Evolutionary conservation across 495 filamentous ascomycete species (phyloP).

Genomic region (Hypoxylon trugodes): DNA sequence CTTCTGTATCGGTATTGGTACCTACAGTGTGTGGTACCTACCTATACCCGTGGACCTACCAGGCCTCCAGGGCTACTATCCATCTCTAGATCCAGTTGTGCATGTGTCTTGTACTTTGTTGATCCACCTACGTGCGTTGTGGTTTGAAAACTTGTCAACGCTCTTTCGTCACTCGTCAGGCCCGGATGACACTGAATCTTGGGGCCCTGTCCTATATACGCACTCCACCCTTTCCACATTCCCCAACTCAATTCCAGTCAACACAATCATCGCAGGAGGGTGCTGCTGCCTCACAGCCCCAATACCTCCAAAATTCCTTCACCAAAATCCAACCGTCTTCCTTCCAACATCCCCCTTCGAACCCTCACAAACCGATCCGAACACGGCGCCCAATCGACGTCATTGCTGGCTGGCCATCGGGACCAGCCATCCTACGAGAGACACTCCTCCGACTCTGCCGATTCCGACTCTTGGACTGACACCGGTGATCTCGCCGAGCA

Average conservation of each 20-base stretch:
- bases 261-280: constrained; percentile 54
- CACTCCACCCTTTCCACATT: constrained; percentile 44
- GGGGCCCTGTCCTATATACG: constrained; percentile 42
- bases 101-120: constrained; percentile 39
- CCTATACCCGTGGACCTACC: constrained; percentile 9
- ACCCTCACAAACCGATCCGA: constrained; percentile 56
- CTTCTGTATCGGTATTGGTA: constrained; percentile 15
- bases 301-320: constrained; percentile 65
- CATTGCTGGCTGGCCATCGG: constrained; percentile 51
- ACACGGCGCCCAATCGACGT: constrained; percentile 49
- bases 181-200: constrained; percentile 40
- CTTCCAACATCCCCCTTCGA: constrained; percentile 70
- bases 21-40: constrained; percentile 39
- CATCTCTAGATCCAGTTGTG: constrained; percentile 21
- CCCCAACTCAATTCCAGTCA: constrained; percentile 41
- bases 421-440: constrained; percentile 49
- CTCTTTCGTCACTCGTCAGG: constrained; percentile 41
- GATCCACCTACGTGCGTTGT: constrained; percentile 37
- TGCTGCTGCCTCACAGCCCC: constrained; percentile 70
- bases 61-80: neutral
- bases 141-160: constrained; percentile 33
- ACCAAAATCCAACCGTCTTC: constrained; percentile 58
- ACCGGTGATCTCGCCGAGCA: constrained; percentile 94
- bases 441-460: constrained; percentile 71
- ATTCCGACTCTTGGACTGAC: constrained; percentile 83